These are phyloP conservation scores for Alternaria brassicicola DNA, from an alignment of 2,329 filamentous ascomycete genomes.

Conservation along the genomic window DNA sequence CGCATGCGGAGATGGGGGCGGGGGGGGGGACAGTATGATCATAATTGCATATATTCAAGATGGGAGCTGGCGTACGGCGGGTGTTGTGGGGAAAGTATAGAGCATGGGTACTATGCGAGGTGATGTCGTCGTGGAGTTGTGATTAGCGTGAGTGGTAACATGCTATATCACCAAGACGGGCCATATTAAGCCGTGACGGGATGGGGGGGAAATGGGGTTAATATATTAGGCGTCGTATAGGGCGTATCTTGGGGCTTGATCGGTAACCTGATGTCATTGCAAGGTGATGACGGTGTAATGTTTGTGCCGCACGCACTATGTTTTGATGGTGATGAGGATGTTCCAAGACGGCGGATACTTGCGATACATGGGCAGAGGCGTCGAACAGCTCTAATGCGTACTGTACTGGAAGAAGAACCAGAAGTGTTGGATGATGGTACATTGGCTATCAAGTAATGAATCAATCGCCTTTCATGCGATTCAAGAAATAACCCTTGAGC, in stretches of 20 bases:
- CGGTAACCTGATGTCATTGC: neutral
- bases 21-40: too few species aligned
- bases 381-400: neutral
- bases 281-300: neutral
- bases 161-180: neutral
- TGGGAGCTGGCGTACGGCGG: neutral
- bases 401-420: neutral
- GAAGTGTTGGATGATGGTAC: neutral
- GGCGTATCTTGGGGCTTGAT: neutral
- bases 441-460: rapidly evolving
- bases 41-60: neutral
- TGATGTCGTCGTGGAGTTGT: neutral
- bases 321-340: neutral
- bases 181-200: neutral
- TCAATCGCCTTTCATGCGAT: neutral
- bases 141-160: neutral
- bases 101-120: neutral
- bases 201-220: neutral
- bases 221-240: neutral
- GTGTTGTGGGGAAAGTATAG: neutral
- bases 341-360: neutral
- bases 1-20: neutral
- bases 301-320: neutral
- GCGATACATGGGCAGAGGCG: neutral
- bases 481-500: neutral